Conservation (phyloP, 257 asterid species). For the Ajuga chamaepitys region DNA sequence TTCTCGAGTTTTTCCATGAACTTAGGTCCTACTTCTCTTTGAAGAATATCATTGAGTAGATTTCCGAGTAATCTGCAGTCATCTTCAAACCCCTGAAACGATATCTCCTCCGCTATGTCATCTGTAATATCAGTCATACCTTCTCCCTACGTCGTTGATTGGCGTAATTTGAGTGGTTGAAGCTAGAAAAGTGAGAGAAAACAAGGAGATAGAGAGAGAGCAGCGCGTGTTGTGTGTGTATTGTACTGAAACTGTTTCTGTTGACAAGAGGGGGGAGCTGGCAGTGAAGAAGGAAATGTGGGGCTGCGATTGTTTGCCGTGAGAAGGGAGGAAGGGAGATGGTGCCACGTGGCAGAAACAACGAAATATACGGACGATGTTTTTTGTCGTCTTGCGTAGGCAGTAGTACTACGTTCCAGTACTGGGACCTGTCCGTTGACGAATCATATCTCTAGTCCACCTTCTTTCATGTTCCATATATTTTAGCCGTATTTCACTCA, state of each 20-base stretch:
- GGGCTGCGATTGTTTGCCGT: constrained; percentile 24
- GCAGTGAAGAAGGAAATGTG: constrained; percentile 4
- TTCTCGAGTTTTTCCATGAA: constrained; percentile 80
- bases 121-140: constrained; percentile 86
- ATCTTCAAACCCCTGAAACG: constrained; percentile 88
- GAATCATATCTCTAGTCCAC: too few relatives aligned
- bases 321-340: constrained; percentile 11
- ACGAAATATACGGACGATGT: constrained; percentile 7
- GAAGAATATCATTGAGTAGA: constrained; percentile 83
- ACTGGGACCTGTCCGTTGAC: not conserved
- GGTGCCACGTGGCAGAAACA: constrained; percentile 32
- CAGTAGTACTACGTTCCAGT: not conserved
- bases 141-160: not conserved
- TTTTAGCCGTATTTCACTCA: too few relatives aligned
- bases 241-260: not conserved
- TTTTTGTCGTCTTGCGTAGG: constrained; percentile 13
- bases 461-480: too few relatives aligned
- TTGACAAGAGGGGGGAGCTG: not conserved
- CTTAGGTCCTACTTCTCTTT: constrained; percentile 66
- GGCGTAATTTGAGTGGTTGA: not conserved
- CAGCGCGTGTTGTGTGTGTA: constrained; percentile 1
- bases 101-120: constrained; percentile 90
- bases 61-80: constrained; percentile 72
- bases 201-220: not conserved
- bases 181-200: not conserved